phyloP scores from a whole-genome alignment of 2,329 filamentous ascomycete genomes.

The Pseudogymnoascus sp. region DNA sequence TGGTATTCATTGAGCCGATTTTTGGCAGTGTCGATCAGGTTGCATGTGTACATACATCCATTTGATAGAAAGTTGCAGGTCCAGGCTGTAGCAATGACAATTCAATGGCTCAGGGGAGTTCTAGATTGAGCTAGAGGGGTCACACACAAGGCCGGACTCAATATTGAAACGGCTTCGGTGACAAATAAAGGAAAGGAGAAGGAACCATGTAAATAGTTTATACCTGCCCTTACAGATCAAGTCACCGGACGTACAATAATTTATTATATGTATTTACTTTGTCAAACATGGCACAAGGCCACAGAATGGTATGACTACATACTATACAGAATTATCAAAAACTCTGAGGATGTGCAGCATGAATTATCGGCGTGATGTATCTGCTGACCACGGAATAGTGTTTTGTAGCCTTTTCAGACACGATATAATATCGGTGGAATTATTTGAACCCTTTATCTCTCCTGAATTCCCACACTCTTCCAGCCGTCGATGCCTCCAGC shows the following conservation, averaged over 20 bases:
- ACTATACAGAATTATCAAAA: no score
- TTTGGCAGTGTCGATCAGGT: neutral
- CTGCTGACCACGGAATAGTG: neutral
- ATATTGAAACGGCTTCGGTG: no score
- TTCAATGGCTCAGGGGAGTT: no score
- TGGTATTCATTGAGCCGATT: neutral
- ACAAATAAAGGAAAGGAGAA: no score
- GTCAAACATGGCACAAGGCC: neutral
- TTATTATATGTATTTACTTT: no score
- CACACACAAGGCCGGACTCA: no score
- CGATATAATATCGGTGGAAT: neutral
- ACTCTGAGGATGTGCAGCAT: neutral
- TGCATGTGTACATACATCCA: neutral
- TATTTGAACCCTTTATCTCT: slow-evolving; percentile 17
- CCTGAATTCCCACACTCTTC: slow-evolving; percentile 28
- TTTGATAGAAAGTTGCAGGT: no score
- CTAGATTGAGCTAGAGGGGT: no score
- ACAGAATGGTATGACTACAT: neutral
- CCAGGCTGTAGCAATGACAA: no score
- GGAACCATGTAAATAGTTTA: no score
- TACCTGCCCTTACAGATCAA: no score
- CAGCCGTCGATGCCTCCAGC: slow-evolving; percentile 25
- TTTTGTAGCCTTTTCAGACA: neutral
- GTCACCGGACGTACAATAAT: no score
- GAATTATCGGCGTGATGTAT: neutral